Evolutionary conservation across 441 rosid species (phyloP).

Genomic region (Capsella rubella): DNA sequence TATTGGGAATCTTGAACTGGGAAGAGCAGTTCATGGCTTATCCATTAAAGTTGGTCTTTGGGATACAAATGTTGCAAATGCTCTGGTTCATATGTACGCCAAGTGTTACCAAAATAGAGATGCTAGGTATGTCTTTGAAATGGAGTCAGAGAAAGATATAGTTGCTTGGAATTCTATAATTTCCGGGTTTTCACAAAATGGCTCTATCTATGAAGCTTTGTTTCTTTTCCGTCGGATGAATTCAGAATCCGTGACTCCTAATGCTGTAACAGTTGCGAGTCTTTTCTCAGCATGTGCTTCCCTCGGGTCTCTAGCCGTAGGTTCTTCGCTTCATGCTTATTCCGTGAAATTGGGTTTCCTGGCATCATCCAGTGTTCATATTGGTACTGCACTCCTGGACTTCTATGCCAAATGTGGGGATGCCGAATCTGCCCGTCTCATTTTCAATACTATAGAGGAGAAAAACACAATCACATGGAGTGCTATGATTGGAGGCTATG

Average conservation of each 20-base stretch:
- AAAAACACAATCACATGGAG: constrained; percentile 72
- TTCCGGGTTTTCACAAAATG: constrained; percentile 64
- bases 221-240: constrained; percentile 58
- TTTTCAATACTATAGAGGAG: constrained; percentile 58
- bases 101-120: constrained; percentile 55
- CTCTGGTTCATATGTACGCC: constrained; percentile 69
- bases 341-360: constrained; percentile 56
- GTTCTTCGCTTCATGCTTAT: constrained; percentile 75
- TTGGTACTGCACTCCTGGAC: constrained; percentile 67
- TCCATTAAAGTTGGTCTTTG: constrained; percentile 59
- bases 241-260: constrained; percentile 50
- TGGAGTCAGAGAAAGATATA: constrained; percentile 49
- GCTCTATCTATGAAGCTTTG: constrained; percentile 53
- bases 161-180: constrained; percentile 71
- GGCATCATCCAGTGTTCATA: constrained; percentile 54
- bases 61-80: constrained; percentile 55
- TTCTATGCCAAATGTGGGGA: constrained; percentile 76
- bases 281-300: constrained; percentile 64
- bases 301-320: constrained; percentile 51
- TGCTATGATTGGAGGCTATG: constrained; percentile 71
- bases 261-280: constrained; percentile 65
- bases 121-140: constrained; percentile 56
- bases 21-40: constrained; percentile 56
- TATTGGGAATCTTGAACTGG: constrained; percentile 50
- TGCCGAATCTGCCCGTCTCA: constrained; percentile 60